Percentiles rank a stretch among this genome's conserved stretches.
phyloP scores from a whole-genome alignment of 1,139 yeast genomes.

The Taphrina populina region DNA sequence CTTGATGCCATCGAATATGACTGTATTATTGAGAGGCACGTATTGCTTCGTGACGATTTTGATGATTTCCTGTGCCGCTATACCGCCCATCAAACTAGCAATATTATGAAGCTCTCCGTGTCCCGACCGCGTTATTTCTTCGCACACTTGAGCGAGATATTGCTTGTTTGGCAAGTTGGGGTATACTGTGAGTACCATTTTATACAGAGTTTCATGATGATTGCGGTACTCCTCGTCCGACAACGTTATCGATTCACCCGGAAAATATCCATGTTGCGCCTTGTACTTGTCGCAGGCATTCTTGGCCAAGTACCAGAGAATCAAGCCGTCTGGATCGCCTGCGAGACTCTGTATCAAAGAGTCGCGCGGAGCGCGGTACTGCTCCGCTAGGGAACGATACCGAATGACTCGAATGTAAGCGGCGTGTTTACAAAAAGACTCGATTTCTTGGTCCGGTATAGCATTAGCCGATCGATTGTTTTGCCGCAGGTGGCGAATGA shows the following conservation, averaged over 20 bases:
- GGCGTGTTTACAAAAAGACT: constrained; percentile 62
- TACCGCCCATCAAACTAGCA: constrained; percentile 67
- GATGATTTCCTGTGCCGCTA: constrained; percentile 72
- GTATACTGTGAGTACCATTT: neutral
- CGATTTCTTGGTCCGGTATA: constrained; percentile 48
- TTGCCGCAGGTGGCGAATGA: constrained; percentile 42
- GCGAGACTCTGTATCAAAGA: constrained; percentile 34
- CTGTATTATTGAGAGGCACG: constrained; percentile 64
- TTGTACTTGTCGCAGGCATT: constrained; percentile 13
- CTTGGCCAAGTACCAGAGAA: constrained; percentile 33
- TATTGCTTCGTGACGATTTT: constrained; percentile 65
- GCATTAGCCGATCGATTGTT: constrained; percentile 19
- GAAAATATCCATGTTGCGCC: neutral
- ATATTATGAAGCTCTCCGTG: constrained; percentile 53
- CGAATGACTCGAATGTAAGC: constrained; percentile 46
- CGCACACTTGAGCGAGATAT: constrained; percentile 28
- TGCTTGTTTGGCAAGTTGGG: neutral
- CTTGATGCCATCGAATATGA: constrained; percentile 65
- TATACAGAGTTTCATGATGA: neutral
- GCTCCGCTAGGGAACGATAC: constrained; percentile 42
- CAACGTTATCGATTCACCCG: too few species aligned
- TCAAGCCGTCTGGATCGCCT: constrained; percentile 24
- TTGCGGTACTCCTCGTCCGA: too few species aligned
- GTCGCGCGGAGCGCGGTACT: constrained; percentile 24
- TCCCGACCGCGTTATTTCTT: constrained; percentile 45